Evolutionary conservation across 1,139 yeast species (phyloP), one percentile per base, ranked within the genome.

Genomic region (Blastobotrys petasosporus): DNA sequence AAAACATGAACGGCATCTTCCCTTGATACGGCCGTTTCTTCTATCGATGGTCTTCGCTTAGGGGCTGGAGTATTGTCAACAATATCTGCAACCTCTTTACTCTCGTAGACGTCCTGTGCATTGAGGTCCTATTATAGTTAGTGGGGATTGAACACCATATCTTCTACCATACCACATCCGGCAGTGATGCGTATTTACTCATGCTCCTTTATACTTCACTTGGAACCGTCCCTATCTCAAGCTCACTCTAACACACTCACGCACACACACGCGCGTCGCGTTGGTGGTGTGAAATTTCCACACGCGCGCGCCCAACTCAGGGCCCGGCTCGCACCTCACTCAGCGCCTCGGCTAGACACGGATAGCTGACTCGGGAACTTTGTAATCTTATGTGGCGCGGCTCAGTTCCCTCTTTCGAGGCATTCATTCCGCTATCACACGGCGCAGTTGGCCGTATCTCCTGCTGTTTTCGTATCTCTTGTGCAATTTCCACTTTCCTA

Each of bases 51-150:
- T 35, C 38, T 32, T 34, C 44, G 37, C 32, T 23, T 15, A n/a
- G 29, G 30, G 23, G 23, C 17, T 28, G 30, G 32, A 11, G 32
- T 11, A 9, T 35, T 4, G 23, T 41, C 31, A 3, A 32, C 20
- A 11, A 33, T 25, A 12, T n/a, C 39, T 6, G 41, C 39, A 5
- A 42, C 35, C 32, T 50, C 55, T 3, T 48, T 39, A 5, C 50
- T 45, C 35, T 54, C 58, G 38, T 44, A 54, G 13, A 54, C 50
- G 37, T 53, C 58, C 29, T 43, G 41, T 8, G 55, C 44, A 6
- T 33, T n/a, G 13, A 42, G 32, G 30, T 52, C 55, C 54, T 51
- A 35, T 12, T 11, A 11, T 20, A n/a, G 28, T 37, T 46, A 40
- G 48, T n/a, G n/a, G n/a, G n/a, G n/a, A n/a, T n/a, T n/a, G n/a